Base-by-base conservation (phyloP, 768 basidiomycete genomes). In the Tricholoma hemisulphureum region DNA sequence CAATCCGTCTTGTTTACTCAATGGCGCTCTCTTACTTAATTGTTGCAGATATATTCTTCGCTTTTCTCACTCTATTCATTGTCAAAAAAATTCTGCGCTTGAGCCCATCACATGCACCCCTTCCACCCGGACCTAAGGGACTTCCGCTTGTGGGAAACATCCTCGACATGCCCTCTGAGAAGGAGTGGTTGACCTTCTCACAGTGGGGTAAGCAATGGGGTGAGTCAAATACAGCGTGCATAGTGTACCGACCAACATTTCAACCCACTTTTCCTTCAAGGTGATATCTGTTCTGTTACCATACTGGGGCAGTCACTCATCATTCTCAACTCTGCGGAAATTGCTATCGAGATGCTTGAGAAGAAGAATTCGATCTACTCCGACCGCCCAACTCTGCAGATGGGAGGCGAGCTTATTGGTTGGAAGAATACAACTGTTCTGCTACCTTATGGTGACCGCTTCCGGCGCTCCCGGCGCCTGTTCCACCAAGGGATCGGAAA, bases 361-460 rank as follows among this genome's bases (percentile, higher is more conserved):
- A 86, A 85, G 71, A 85, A 85, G 63, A 84, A 83, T 58, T 75
- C 82, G 24, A 77, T 82, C 41, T 88, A 87, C 67, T 87, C 86
- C 18, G 87, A 88, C 62, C 82, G 87, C n/a, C 86, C 87, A 49
- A 70, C 69, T 48, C 67, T 80, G 13, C 76, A 78, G 56, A 80
- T 82, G 82, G 82, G 76, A 31, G 83, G 81, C 28, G 80, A 83
- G 62, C 73, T 84, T 20, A 75, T 81, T 28, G 83, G 83, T 37
- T 84, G 83, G 83, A 83, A 82, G 58, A 80, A 83, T 54, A 79
- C 80, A 0, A 75, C 83, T 24, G 81, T 79, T 20, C 75, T 84
- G 45, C 67, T 83, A n/a, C 80, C 79, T n/a, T 84, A 83, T 58
- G 79, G 80, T 56, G 80, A 83, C 63, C 79, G 82, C 48, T 81